phyloP scores from a whole-genome alignment of 305 asterid species.

The Solanum hybrid region DNA sequence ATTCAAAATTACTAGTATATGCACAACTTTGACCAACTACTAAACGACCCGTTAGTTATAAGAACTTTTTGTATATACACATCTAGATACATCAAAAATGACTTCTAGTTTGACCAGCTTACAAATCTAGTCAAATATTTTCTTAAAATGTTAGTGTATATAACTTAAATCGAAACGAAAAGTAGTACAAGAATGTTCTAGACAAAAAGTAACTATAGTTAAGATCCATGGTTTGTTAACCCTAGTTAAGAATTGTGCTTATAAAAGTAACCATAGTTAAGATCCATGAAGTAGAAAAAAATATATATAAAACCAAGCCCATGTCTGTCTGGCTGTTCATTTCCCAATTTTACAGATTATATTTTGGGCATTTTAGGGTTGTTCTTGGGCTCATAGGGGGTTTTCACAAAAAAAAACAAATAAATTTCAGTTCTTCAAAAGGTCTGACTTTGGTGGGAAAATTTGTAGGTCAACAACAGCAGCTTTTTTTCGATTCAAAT shows the following conservation, averaged over 20 bases:
- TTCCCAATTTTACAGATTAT: constrained; percentile 8
- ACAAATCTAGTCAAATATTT: neutral
- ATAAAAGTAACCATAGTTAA: constrained; percentile 39
- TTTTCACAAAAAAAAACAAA: neutral
- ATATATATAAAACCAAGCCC: constrained; percentile 11
- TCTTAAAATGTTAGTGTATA: neutral
- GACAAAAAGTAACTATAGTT: constrained; percentile 4
- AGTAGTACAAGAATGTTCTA: neutral
- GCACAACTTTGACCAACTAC: neutral
- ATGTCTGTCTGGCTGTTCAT: constrained; percentile 11
- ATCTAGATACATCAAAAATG: neutral
- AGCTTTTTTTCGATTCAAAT: constrained; percentile 1
- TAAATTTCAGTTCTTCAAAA: neutral
- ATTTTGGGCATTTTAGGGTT: constrained; percentile 4
- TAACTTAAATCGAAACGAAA: neutral
- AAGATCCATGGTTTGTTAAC: neutral
- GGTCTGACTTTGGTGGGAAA: constrained; percentile 10
- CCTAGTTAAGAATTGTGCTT: neutral
- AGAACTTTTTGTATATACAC: neutral
- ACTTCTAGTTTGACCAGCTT: neutral
- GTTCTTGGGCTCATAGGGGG: neutral
- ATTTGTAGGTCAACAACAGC: constrained; percentile 6
- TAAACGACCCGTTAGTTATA: neutral
- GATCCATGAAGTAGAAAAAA: constrained; percentile 6
- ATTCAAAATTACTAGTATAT: neutral